Conservation (phyloP, 805 yeast genomes). For the Wickerhamiella hasegawae region DNA sequence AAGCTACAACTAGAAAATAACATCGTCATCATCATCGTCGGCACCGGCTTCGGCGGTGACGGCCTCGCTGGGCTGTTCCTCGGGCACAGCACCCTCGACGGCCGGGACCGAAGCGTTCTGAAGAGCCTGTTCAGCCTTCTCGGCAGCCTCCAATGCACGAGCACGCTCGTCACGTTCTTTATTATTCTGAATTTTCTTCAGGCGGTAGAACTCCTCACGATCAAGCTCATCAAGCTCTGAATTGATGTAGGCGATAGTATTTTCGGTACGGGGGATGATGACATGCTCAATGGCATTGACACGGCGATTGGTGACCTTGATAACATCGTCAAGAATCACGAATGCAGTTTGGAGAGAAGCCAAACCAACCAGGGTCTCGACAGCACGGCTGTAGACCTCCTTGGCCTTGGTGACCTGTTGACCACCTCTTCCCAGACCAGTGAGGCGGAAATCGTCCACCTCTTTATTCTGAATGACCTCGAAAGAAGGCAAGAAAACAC, state of each 20-base stretch:
- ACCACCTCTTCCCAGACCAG: constrained; percentile 97
- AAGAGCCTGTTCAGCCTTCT: not conserved
- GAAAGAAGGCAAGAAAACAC: constrained; percentile 86
- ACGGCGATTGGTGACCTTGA: constrained; percentile 94
- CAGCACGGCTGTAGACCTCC: constrained; percentile 83
- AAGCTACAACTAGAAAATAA: not conserved
- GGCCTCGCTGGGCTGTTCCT: not conserved
- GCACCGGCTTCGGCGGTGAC: not conserved
- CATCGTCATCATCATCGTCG: not conserved
- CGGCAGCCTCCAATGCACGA: not conserved
- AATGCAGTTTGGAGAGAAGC: constrained; percentile 96
- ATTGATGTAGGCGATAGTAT: constrained; percentile 80
- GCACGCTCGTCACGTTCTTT: constrained; percentile 47
- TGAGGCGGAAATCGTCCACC: constrained; percentile 85
- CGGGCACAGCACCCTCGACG: not conserved
- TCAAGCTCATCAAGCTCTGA: constrained; percentile 95
- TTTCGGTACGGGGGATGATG: constrained; percentile 93
- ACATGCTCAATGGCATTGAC: constrained; percentile 98
- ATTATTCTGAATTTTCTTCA: constrained; percentile 92
- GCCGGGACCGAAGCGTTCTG: not conserved
- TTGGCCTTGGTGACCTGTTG: constrained; percentile 95
- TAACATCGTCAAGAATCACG: constrained; percentile 90
- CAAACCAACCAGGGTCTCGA: constrained; percentile 89
- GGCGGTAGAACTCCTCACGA: constrained; percentile 92
- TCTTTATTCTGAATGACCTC: constrained; percentile 71